Evolutionary conservation across 169 alveolate genomes (phyloP), one percentile per base, ranked within the genome.

Genomic region (Cryptosporidium ubiquitum): DNA sequence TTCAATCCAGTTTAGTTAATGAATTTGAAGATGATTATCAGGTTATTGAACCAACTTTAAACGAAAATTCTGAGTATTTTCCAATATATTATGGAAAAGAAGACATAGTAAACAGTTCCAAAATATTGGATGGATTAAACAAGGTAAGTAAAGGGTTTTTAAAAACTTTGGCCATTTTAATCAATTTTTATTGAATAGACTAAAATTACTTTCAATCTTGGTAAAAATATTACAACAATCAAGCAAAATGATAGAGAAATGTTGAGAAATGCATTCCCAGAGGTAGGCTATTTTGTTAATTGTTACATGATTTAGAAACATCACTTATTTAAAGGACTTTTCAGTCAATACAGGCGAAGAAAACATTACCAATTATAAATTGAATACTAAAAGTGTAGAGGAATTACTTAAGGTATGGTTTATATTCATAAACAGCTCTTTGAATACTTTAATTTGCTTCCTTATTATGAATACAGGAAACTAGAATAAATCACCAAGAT

Each of bases 211-310:
- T 6, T 79, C 3, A 20, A 23, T 42, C 75, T 79, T 42, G 89
- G 89, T 44, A 58, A 40, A 66, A 64, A 66, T n/a, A 61, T 79
- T 42, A 44, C 89, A 40, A 47, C 26, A 16, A 64, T 79, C 26
- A 58, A 44, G n/a, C 61, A 79, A n/a, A 26, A 58, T 16, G 89
- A 79, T 29, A 57, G 64, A 37, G 74, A 79, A 26, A 58, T 44
- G 44, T 4, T 79, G 12, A 79, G 89, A 64, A 79, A 23, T 14
- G 64, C 89, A 39, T 79, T 79, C 61, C 89, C 89, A 40, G 89
- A 61, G 68, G 89, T 61, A 79, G 20, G 68, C n/a, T 61, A 29
- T 20, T 12, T 1, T 23, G 29, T n/a, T 3, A 16, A 20, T 20
- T n/a, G 37, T 61, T 26, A 23, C 18, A 23, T 6, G 0, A 14